Base-by-base conservation (phyloP, 2,329 filamentous ascomycete genomes). In the Hypoxylon sp. region DNA sequence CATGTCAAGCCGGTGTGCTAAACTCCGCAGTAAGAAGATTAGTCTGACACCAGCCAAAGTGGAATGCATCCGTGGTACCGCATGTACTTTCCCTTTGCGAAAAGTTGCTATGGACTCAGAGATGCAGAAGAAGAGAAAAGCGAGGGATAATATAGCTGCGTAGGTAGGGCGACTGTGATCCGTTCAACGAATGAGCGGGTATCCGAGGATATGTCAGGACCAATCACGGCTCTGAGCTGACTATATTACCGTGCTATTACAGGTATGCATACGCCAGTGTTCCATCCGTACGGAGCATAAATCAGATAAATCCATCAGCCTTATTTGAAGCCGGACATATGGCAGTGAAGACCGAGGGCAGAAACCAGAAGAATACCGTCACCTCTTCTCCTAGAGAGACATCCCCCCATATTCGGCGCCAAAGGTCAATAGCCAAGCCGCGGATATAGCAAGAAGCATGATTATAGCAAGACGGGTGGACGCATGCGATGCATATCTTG, bases 401-500 rank as follows among this genome's bases (percentile, higher is more conserved):
- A 14, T 28, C 55, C 32, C 38, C 33, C 52, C 24, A 32, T 46
- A 30, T 14, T 49, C 20, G 36, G n/a, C 16, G 36, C 40, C 32
- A 30, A 56, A 59, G 24, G 22, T 42, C 42, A 55, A 65, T 26
- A 59, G 33, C 32, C 46, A 24, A 60, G 59, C 28, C 44, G 45
- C 50, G 53, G 32, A 59, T 54, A 61, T 48, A 44, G 51, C 44
- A 53, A 53, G 59, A 64, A 45, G 24, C n/a, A 46, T 30, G 48
- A 62, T 60, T 20, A 57, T 32, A 42, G 46, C 44, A 51, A 61
- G 51, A 26, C 67, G 67, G 67, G 30, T 54, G 22, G 50, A 40
- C 63, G 64, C 67, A 69, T 65, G 30, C 45, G 61, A 64, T 65
- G 54, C 46, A 46, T 60, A 45, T 53, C 67, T 69, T 67, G 67